Base-by-base conservation (phyloP, 805 yeast genomes). In the Saccharomycopsis capsularis region DNA sequence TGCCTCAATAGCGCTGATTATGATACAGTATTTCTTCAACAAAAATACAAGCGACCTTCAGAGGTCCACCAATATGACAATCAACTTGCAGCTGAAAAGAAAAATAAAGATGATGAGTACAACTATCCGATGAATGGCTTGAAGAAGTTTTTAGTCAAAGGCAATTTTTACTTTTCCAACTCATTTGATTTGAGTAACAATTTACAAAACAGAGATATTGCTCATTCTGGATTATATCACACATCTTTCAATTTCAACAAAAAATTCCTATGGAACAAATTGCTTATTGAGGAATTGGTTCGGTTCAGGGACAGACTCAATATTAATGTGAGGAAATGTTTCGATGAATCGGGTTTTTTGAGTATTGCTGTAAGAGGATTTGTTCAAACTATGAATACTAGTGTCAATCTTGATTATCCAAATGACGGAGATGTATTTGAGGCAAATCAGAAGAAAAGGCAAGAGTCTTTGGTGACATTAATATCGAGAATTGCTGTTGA, bases 341-440 rank as follows among this genome's bases (percentile, higher is more conserved):
- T 90, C 50, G 95, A 89, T 61, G 68, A 68, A 4, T 80, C 82
- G 51, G 78, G 78, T 43, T 84, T 93, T 55, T 65, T 90, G 35
- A 85, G 95, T 0, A 82, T 95, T 3, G 82, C 84, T 3, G 85
- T 93, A 40, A 70, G 99, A 56, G 99, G 99, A 0, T 93, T 86
- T 69, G 95, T 95, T 2, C 85, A 85, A 54, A 85, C 96, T 0
- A 57, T 65, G 7, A 63, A 64, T 36, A 63, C 74, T 1, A 51
- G 38, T 1, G 42, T 59, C 3, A 55, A 52, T 29, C 29, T 53
- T 16, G 52, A 52, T 13, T 25, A 23, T 2, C 34, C 32, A 11
- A 37, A 24, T 15, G 47, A 22, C 4, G 19, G 18, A 15, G 30
- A 44, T 37, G 21, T 6, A 5, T 37, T 29, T 18, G 27, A 49